These are phyloP conservation scores for Chalara sp. DNA, from an alignment of 2,329 filamentous ascomycete genomes.

Conservation along the genomic window DNA sequence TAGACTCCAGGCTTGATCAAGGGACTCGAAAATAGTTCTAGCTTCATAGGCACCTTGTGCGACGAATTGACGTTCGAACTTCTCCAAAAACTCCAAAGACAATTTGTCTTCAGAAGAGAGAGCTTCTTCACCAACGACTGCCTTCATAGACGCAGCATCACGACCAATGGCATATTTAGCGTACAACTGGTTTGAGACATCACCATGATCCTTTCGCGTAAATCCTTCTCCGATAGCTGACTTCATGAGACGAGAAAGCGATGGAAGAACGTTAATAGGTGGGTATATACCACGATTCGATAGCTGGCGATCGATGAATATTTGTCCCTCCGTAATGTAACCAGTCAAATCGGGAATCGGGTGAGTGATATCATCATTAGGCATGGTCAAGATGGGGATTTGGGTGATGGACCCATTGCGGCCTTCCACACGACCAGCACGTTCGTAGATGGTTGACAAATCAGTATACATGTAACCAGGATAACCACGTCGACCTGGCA, in stretches of 20 bases:
- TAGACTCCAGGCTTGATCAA: conserved; percentile 94
- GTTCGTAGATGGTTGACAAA: conserved; percentile 99
- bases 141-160: conserved; percentile 98
- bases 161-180: conserved; percentile 99
- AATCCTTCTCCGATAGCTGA: conserved; percentile 97
- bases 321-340: conserved; percentile 98
- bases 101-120: conserved; percentile 94
- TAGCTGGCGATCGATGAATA: conserved; percentile 90
- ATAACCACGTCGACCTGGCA: conserved; percentile 97
- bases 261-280: conserved; percentile 96
- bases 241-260: conserved; percentile 98
- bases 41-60: conserved; percentile 87
- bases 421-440: conserved; percentile 92
- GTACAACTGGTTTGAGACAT: conserved; percentile 98
- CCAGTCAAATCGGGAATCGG: conserved; percentile 98
- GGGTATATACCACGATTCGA: conserved; percentile 98
- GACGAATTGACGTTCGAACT: conserved; percentile 96
- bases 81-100: conserved; percentile 94
- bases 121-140: conserved; percentile 96
- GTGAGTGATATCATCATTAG: conserved; percentile 99
- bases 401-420: conserved; percentile 98
- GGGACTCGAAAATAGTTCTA: conserved; percentile 83
- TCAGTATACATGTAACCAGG: conserved; percentile 99
- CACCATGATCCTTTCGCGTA: conserved; percentile 93
- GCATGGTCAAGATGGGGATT: conserved; percentile 98